Evolutionary conservation across 371 early-diverging fungal genomes (phyloP), one percentile per base, ranked within the genome.

Genomic region (Mortierella sp.): DNA sequence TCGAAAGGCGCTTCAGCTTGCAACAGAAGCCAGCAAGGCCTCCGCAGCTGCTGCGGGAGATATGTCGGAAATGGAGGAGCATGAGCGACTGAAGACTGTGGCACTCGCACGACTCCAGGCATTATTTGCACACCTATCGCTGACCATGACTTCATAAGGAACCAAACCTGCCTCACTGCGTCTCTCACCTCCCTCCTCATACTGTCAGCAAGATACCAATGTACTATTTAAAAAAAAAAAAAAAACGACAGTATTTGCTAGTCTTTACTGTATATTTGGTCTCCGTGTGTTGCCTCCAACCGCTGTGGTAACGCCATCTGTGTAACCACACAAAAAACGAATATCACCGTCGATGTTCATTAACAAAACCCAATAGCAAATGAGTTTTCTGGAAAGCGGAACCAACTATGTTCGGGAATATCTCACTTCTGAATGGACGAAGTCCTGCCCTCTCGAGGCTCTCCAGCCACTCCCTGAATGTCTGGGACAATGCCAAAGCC

Each of bases 71-170:
- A 56, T 59, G 24, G 44, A 27, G 14, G 53, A 49, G 49, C 44
- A 30, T 30, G 70, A 63, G 27, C 54, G 70, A 49, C 57, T 69
- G 19, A 51, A 50, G 15, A 50, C 76, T 14, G 65, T 76, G 24
- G 76, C 76, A 1, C 52, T 76, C 34, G 43, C 76, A 21, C 64
- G 76, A 7, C 56, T 76, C n/a, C 69, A 60, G 30, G 76, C 76
- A 0, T 30, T 76, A 41, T 69, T 76, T 52, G 64, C 60, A 12
- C 76, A 76, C 24, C 34, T 76, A 21, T 63, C 73, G 9, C 17
- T 67, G 27, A 42, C 57, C n/a, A 17, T 34, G 66, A 31, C 21
- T 48, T 42, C 31, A 9, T 3, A 28, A 37, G 27, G 37, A 7
- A 34, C 37, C 37, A 7, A 34, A 7, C 14, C 37, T 1, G 37